Conservation (phyloP, 164 flowering plant genomes). For the Magnolia changhungtana region DNA sequence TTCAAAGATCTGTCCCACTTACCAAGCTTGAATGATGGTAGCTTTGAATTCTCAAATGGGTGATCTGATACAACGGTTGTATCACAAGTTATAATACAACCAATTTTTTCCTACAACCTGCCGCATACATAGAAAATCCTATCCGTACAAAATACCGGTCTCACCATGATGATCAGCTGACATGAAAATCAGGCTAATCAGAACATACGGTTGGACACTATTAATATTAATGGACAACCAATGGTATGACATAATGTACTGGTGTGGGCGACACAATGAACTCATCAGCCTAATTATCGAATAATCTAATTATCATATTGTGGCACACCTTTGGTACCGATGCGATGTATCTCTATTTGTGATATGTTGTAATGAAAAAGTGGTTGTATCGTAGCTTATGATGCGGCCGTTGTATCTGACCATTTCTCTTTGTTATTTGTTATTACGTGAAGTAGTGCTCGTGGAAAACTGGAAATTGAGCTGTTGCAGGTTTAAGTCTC, state of each 20-base stretch:
- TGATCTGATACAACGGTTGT: conserved; percentile 14
- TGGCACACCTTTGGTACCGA: no score
- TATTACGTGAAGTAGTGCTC: no score
- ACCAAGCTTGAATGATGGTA: conserved; percentile 32
- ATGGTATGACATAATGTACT: not conserved
- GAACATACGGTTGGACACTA: not conserved
- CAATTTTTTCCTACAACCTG: not conserved
- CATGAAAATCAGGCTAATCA: not conserved
- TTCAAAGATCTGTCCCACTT: conserved; percentile 32
- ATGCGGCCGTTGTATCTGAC: no score
- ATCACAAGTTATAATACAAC: not conserved
- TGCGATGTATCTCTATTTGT: no score
- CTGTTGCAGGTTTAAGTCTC: no score
- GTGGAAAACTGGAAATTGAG: no score
- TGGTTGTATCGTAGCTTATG: no score
- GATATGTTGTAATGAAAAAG: no score
- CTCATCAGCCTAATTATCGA: no score
- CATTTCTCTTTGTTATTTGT: no score
- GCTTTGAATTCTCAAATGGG: conserved; percentile 31
- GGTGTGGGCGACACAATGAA: no score
- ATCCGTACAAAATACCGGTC: not conserved
- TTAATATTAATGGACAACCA: not conserved
- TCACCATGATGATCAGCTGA: not conserved
- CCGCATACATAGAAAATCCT: conserved; percentile 8
- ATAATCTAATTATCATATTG: no score